Base-by-base conservation (phyloP, 2,329 filamentous ascomycete species). In the Didymella sp. region DNA sequence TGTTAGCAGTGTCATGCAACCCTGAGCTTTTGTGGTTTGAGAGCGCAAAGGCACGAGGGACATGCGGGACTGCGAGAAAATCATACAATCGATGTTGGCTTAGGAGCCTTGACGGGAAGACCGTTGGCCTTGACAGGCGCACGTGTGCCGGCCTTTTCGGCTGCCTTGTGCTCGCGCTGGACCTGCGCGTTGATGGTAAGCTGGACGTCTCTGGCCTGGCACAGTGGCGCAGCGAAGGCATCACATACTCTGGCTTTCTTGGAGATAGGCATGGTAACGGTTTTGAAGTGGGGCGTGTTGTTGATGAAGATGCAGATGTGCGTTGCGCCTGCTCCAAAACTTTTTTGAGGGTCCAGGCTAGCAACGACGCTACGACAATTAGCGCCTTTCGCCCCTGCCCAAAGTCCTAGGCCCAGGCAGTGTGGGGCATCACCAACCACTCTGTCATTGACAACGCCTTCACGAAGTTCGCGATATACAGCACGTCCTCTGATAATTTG, bases 61-160 rank as follows among this genome's bases (percentile, higher is more conserved):
- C n/a, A n/a, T 19, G 25, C 11, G 21, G 28, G 19, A 35, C n/a
- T 45, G 12, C 33, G 51, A 47, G 31, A 38, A 19, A 40, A 40
- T 48, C 77, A 42, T 73, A 81, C 79, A 66, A 81, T 80, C 8
- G 79, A 79, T 27, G 78, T 83, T n/a, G 78, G 78, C 77, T 84
- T 84, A 0, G 80, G 77, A 0, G 81, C 56, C 76, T 85, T 85
- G 60, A 83, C 81, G 1, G 83, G 83, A 1, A 83, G 77, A 25
- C 83, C 83, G 62, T 85, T 85, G 17, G 82, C 71, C 73, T 84
- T 84, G 58, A 84, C 81, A 0, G 81, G 77, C 30, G 79, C 76
- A 46, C 82, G 79, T 51, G 83, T 85, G 58, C 83, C 83, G 27
- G 81, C 82, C 25, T 79, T 79, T 4, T 85, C 83, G 38, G 80